Base-by-base conservation (phyloP, 805 yeast species). In the Wickerhamomyces chaumierensis region DNA sequence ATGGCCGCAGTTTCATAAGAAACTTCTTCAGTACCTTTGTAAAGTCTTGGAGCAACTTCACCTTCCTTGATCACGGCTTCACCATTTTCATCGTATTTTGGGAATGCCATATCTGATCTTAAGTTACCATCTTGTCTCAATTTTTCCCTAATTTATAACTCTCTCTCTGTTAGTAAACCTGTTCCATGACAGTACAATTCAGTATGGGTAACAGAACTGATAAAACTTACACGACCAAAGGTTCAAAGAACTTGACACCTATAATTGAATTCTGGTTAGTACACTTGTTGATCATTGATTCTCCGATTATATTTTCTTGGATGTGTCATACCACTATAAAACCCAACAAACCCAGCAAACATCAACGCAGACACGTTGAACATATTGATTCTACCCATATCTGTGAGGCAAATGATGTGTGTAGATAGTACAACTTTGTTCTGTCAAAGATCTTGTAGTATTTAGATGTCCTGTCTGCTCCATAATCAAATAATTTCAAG, bases 181-280 rank as follows among this genome's bases (percentile, higher is more conserved):
- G 9, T 16, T 15, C 11, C 4, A 15, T 9, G 18, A 15, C 12
- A 31, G 12, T 15, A 6, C 23, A 9, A 21, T 7, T 21, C 23
- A 9, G 23, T 21, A 21, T 21, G n/a, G 25, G 38, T 39, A 19
- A n/a, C 2, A 11, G 14, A 23, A 28, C 12, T 17, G 25, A 38
- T 39, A 19, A n/a, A 11, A 70, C 79, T 51, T 63, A 72, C 78
- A 81, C 69, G 3, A 82, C 70, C 15, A 82, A 55, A 2, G 94
- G 94, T 48, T 78, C 78, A 64, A 84, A 82, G 58, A 82, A 82
- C 52, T 69, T 73, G 40, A 74, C 58, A 3, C 83, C 84, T 58
- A 20, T 8, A 9, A 9, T 23, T 34, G n/a, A 6, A 15, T 5
- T 12, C 8, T 13, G 11, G 38, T 25, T 35, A 36, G 42, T 37